Evolutionary conservation across 805 yeast species (phyloP).

Genomic region (Candida insectorum): DNA sequence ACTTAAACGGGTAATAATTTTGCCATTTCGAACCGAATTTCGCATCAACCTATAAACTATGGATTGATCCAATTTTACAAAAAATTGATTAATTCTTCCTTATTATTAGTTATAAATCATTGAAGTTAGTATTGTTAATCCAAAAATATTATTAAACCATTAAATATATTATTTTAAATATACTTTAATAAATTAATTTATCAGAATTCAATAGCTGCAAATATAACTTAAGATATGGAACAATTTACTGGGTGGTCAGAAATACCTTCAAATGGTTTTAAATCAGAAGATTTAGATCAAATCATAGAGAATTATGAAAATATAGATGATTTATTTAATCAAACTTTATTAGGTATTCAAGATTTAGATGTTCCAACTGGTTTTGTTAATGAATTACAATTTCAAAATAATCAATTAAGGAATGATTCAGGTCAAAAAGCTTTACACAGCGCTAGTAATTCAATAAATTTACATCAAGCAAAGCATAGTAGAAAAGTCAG

Average conservation of each 20-base stretch:
- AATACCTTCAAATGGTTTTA: constrained; percentile 34
- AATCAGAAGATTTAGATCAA: constrained; percentile 53
- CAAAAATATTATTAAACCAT: too few relatives aligned
- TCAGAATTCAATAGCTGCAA: too few relatives aligned
- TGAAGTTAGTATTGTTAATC: too few relatives aligned
- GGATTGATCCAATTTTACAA: constrained; percentile 5
- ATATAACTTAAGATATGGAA: too few relatives aligned
- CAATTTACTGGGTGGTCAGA: constrained; percentile 30
- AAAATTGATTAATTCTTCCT: too few relatives aligned
- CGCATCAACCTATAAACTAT: constrained; percentile 11
- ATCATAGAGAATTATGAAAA: constrained; percentile 46
- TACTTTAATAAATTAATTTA: too few relatives aligned
- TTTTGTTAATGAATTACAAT: constrained; percentile 21
- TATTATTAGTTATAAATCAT: too few relatives aligned
- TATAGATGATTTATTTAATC: constrained; percentile 53
- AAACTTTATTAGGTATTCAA: constrained; percentile 52
- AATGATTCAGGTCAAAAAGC: constrained; percentile 14
- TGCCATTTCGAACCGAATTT: constrained; percentile 3
- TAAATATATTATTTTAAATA: too few relatives aligned
- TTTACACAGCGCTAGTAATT: constrained; percentile 11
- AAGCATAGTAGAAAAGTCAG: constrained; percentile 60
- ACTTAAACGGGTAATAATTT: constrained; percentile 20
- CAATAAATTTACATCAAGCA: constrained; percentile 15
- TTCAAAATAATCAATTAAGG: too few relatives aligned
- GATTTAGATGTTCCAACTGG: constrained; percentile 64